Percentiles rank a stretch among this genome's conserved stretches.
Conservation (phyloP, 1,284 basidiomycete genomes). For the Cryptococcus sp. region DNA sequence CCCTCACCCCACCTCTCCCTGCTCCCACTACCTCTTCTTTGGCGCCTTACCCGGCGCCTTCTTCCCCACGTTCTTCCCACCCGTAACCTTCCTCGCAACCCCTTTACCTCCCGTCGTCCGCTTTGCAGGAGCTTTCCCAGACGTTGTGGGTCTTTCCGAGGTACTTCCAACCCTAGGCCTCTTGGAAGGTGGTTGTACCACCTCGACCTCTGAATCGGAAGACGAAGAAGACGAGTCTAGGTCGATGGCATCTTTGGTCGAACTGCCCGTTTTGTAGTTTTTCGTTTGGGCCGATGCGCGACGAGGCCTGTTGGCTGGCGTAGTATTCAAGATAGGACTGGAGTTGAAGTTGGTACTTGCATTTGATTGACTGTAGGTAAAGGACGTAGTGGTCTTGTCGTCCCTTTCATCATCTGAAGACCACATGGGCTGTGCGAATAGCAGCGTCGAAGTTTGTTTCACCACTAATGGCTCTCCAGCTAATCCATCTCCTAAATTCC, state of each 20-base stretch:
- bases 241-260: conserved; percentile 34
- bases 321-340: neutral
- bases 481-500: conserved; percentile 37
- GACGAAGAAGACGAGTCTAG: conserved; percentile 20
- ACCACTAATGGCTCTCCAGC: conserved; percentile 33
- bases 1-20: too few species aligned
- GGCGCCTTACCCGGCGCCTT: conserved; percentile 12
- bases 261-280: conserved; percentile 1
- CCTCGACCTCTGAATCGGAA: conserved; percentile 12
- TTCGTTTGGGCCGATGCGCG: neutral
- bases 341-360: neutral
- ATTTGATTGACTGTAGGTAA: neutral
- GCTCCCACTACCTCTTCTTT: conserved; percentile 1
- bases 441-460: conserved; percentile 22
- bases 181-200: conserved; percentile 21
- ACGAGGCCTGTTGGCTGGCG: neutral
- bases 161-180: conserved; percentile 14
- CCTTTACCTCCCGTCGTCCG: conserved; percentile 27
- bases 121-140: conserved; percentile 16
- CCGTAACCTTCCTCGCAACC: conserved; percentile 16
- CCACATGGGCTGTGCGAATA: conserved; percentile 18
- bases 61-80: conserved; percentile 11
- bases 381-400: neutral
- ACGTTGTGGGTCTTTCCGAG: conserved; percentile 8
- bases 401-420: neutral